Conservation (phyloP, 768 basidiomycete genomes). For the Kwoniella dendrophila region DNA sequence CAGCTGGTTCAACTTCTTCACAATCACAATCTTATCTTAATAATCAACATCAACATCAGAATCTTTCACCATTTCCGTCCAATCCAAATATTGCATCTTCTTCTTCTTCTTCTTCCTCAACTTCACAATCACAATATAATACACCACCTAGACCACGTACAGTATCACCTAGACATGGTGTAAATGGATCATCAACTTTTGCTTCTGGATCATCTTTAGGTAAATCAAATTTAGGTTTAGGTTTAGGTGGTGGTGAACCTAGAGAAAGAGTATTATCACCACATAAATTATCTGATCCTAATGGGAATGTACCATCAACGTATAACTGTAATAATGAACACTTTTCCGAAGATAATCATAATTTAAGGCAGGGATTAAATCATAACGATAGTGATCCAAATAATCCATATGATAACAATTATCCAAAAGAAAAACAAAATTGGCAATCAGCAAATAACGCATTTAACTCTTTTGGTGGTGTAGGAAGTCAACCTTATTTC, state of each 20-base stretch:
- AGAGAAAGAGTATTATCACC: slow-evolving; percentile 21
- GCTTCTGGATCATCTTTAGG: slow-evolving; percentile 14
- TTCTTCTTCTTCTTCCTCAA: no score
- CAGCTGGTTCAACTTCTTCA: slow-evolving; percentile 9
- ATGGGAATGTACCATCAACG: neutral
- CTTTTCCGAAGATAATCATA: neutral
- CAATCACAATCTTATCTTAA: neutral
- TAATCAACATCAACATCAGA: neutral
- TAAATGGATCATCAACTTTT: slow-evolving; percentile 8
- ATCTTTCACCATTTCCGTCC: slow-evolving; percentile 16
- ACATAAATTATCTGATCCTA: slow-evolving; percentile 13
- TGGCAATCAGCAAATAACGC: slow-evolving; percentile 6
- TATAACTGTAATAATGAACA: neutral
- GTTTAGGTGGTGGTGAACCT: no score
- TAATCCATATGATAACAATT: slow-evolving; percentile 19
- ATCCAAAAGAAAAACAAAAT: neutral
- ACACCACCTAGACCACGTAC: slow-evolving; percentile 19
- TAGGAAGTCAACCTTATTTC: slow-evolving; percentile 16
- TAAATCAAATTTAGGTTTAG: neutral
- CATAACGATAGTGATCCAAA: slow-evolving; percentile 4
- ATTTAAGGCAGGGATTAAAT: slow-evolving; percentile 3
- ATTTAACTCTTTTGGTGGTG: slow-evolving; percentile 8
- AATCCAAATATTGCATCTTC: no score
- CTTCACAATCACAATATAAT: neutral
- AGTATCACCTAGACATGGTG: slow-evolving; percentile 18